These are phyloP conservation scores for Trichoderma gracile DNA, from an alignment of 2,329 filamentous ascomycete genomes.

Conservation along the genomic window DNA sequence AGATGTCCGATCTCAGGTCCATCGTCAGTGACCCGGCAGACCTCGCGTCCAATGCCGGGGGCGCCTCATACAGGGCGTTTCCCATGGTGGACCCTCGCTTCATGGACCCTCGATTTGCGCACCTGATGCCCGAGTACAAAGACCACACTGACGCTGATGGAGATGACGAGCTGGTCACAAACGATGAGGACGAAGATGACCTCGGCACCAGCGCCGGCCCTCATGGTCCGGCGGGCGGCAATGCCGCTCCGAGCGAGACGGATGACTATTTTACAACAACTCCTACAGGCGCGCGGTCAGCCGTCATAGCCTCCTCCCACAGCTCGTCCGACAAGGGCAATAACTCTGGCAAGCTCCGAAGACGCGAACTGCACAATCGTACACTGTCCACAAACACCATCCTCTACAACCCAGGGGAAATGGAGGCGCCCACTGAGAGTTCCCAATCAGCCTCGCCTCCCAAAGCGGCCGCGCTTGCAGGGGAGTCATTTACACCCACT, in stretches of 20 bases:
- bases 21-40: constrained; percentile 65
- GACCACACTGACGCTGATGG: constrained; percentile 80
- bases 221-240: constrained; percentile 36
- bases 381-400: constrained; percentile 82
- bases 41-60: constrained; percentile 56
- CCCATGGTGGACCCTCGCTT: constrained; percentile 27
- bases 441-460: constrained; percentile 49
- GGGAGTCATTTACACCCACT: constrained; percentile 41
- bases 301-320: constrained; percentile 40
- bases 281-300: constrained; percentile 47
- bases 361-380: constrained; percentile 61
- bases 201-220: constrained; percentile 47
- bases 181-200: constrained; percentile 70
- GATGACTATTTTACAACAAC: constrained; percentile 58
- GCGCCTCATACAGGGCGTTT: constrained; percentile 36
- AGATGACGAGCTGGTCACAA: constrained; percentile 85
- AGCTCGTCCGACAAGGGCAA: constrained; percentile 37
- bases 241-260: constrained; percentile 37
- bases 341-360: constrained; percentile 38
- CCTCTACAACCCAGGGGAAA: constrained; percentile 70
- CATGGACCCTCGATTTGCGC: constrained; percentile 26
- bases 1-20: constrained; percentile 59
- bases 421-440: constrained; percentile 39
- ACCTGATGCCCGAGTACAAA: constrained; percentile 45
- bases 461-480: constrained; percentile 35